Base-by-base conservation (phyloP, 2,329 filamentous ascomycete genomes). In the Pyricularia grisea region DNA sequence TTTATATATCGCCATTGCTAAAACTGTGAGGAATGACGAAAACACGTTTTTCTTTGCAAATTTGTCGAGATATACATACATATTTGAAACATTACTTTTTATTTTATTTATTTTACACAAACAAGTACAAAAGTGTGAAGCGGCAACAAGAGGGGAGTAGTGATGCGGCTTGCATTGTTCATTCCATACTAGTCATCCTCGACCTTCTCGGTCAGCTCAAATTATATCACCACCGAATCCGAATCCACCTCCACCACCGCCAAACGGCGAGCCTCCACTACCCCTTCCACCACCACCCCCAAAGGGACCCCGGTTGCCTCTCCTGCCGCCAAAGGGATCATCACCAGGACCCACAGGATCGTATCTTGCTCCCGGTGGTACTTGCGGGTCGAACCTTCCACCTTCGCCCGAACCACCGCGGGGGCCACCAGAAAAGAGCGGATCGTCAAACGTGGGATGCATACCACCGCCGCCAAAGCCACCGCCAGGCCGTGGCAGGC, bases 371-470 rank as follows among this genome's bases (percentile, higher is more conserved):
- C 95, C 95, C 1, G 93, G 93, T 4, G 95, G 95, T 31, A 88
- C 90, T 76, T 90, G 90, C 1, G 90, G 88, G 75, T 94, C 86
- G 74, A 86, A 90, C 0, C 81, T 83, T 17, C 79, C 78, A 17
- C 80, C 78, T 20, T 77, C 82, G 50, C 79, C 78, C 2, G 82
- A 78, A 7, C 77, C 81, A 1, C 82, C 84, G 7, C 81, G 81
- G 11, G 78, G 79, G 0, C 89, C 90, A 6, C 89, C 90, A 6
- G 85, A 85, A 76, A 97, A 97, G 66, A 97, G 79, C 7, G 92
- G 93, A 76, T 98, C 94, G 74, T 97, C 93, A 77, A 97, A 95
- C 0, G 94, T 97, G 0, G 95, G 95, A 78, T 97, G 92, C 95
- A 99, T 99, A 0, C 95, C 95, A 12, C 85, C 74, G 2, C 74